phyloP scores from a whole-genome alignment of 345 rosid genomes.

The Cochlearia excelsa region DNA sequence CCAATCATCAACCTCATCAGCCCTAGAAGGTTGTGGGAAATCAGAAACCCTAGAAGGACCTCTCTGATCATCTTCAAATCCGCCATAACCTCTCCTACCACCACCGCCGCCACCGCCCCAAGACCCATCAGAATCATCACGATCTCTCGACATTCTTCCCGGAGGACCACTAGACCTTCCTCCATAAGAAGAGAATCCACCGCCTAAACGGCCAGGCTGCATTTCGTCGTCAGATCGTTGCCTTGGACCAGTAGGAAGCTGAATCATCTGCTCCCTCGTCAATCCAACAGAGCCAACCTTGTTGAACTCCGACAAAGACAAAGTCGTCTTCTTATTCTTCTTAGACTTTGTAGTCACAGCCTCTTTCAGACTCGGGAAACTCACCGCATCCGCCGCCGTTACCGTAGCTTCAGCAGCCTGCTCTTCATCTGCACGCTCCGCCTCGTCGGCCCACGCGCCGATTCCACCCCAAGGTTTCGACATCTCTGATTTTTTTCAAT shows the following conservation, averaged over 20 bases:
- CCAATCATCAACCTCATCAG: slow-evolving; percentile 92
- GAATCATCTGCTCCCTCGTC: slow-evolving; percentile 74
- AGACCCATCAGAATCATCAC: slow-evolving; percentile 50
- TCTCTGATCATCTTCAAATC: slow-evolving; percentile 75
- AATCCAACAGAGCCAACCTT: slow-evolving; percentile 42
- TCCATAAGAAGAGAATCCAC: slow-evolving; percentile 72
- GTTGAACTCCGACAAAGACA: slow-evolving; percentile 52
- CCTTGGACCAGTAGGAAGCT: slow-evolving; percentile 91
- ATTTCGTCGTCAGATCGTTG: slow-evolving; percentile 87
- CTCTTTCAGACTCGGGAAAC: slow-evolving; percentile 81
- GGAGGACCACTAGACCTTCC: slow-evolving; percentile 41
- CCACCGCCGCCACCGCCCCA: slow-evolving; percentile 53
- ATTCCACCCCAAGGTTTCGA: slow-evolving; percentile 69
- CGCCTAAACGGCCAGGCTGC: slow-evolving; percentile 75
- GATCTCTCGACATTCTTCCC: slow-evolving; percentile 41
- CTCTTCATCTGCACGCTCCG: slow-evolving; percentile 74
- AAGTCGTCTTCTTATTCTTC: slow-evolving; percentile 79
- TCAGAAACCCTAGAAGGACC: slow-evolving; percentile 81
- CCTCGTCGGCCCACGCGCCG: slow-evolving; percentile 97
- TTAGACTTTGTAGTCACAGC: slow-evolving; percentile 62
- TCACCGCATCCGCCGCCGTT: slow-evolving; percentile 42
- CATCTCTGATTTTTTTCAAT: slow-evolving; percentile 39
- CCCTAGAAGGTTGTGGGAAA: slow-evolving; percentile 78
- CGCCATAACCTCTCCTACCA: slow-evolving; percentile 64
- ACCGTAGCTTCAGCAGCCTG: slow-evolving; percentile 41